phyloP scores from a whole-genome alignment of 352 stramenopile genomes.

The Globisporangium spiculum region DNA sequence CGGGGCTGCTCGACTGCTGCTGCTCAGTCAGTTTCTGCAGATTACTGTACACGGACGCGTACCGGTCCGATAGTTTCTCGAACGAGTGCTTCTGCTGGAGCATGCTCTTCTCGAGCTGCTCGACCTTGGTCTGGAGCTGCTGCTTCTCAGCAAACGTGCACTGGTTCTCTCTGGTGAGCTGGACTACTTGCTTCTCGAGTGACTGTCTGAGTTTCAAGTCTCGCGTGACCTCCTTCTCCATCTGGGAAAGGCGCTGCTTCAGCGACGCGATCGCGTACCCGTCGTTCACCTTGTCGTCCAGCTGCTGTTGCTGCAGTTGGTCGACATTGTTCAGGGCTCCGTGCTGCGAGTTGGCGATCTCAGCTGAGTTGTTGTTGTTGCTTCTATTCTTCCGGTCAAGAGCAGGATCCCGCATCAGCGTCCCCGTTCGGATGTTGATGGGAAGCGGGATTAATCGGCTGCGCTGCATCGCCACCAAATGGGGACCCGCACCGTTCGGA shows the following conservation, averaged over 20 bases:
- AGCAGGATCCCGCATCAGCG: constrained; percentile 22
- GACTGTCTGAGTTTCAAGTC: constrained; percentile 25
- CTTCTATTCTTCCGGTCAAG: neutral
- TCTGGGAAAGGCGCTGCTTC: constrained; percentile 35
- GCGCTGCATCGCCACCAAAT: constrained; percentile 42
- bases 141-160: constrained; percentile 32
- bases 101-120: constrained; percentile 43
- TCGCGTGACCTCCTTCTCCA: constrained; percentile 41
- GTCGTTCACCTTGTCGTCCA: constrained; percentile 28
- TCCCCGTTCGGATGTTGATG: constrained; percentile 39
- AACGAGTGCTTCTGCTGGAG: constrained; percentile 57
- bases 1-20: constrained; percentile 18
- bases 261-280: constrained; percentile 45
- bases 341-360: neutral
- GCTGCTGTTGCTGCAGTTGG: constrained; percentile 24
- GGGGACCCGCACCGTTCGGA: constrained; percentile 31
- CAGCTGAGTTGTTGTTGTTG: constrained; percentile 16
- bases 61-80: constrained; percentile 64
- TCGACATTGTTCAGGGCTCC: neutral
- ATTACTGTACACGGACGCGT: constrained; percentile 47
- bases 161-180: constrained; percentile 39
- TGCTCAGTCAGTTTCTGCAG: constrained; percentile 56
- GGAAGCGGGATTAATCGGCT: constrained; percentile 61
- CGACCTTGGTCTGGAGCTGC: constrained; percentile 34
- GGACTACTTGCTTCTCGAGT: constrained; percentile 37